phyloP scores from a whole-genome alignment of 2,329 filamentous ascomycete species.

The Tolypocladium endophyticum region DNA sequence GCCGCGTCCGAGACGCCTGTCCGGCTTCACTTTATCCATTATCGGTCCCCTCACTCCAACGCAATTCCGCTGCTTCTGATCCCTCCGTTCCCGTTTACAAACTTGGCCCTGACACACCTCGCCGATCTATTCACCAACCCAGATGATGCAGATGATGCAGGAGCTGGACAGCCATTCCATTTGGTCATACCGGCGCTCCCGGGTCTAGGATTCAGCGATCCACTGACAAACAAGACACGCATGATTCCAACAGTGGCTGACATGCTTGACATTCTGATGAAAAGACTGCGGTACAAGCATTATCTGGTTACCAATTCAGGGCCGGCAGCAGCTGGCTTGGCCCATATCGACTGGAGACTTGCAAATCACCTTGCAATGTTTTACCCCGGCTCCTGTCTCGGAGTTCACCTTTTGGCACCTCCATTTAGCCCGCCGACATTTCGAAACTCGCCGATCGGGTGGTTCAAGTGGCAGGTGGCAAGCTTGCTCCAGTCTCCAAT shows the following conservation, averaged over 20 bases:
- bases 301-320: constrained; percentile 49
- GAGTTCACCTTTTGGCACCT: constrained; percentile 50
- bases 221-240: constrained; percentile 37
- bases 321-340: constrained; percentile 32
- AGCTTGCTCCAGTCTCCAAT: constrained; percentile 33
- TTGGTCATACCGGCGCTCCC: constrained; percentile 57
- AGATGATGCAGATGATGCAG: constrained; percentile 29
- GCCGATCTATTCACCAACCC: constrained; percentile 44
- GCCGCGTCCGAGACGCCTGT: constrained; percentile 30
- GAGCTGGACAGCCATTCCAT: constrained; percentile 45
- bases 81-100: constrained; percentile 56
- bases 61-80: constrained; percentile 55
- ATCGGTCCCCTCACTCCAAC: constrained; percentile 37
- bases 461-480: constrained; percentile 47
- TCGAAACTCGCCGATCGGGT: constrained; percentile 32
- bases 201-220: constrained; percentile 57
- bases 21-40: constrained; percentile 56
- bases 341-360: constrained; percentile 41
- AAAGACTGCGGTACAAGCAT: constrained; percentile 42
- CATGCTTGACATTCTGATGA: constrained; percentile 50
- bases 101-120: constrained; percentile 47
- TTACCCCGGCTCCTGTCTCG: constrained; percentile 41
- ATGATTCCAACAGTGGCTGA: constrained; percentile 42
- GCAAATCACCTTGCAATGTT: constrained; percentile 35
- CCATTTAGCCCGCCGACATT: constrained; percentile 38